These are phyloP conservation scores for Rubus parviflorus DNA, from an alignment of 306 rosid species.

Conservation along the genomic window DNA sequence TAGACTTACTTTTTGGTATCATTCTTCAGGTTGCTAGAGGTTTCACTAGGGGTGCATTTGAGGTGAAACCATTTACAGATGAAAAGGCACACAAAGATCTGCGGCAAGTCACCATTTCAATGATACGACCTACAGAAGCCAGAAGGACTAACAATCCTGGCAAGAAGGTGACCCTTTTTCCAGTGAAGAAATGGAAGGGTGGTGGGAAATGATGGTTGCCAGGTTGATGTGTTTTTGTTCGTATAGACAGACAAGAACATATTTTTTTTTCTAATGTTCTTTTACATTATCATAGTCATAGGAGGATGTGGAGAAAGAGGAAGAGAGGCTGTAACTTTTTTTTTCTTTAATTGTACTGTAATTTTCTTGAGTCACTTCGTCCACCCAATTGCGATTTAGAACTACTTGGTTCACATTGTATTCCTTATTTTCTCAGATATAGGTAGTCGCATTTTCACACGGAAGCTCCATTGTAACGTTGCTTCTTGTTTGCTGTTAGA, in stretches of 20 bases:
- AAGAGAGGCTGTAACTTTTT: not conserved
- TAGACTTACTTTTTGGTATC: not conserved
- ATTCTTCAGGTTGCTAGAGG: conserved; percentile 85
- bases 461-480: no score
- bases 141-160: conserved; percentile 40
- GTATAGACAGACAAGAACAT: conserved; percentile 11
- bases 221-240: not conserved
- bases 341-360: not conserved
- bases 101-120: conserved; percentile 55
- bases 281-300: not conserved
- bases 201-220: conserved; percentile 45
- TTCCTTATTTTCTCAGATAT: no score
- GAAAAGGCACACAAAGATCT: conserved; percentile 52
- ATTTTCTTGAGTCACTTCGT: conserved; percentile 2
- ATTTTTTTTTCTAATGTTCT: not conserved
- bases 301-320: conserved; percentile 13
- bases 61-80: conserved; percentile 63
- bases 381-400: conserved; percentile 17
- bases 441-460: no score
- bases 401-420: conserved; percentile 4
- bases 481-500: not conserved
- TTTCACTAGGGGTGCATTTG: conserved; percentile 83
- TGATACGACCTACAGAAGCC: conserved; percentile 52
- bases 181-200: conserved; percentile 66
- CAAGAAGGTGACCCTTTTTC: conserved; percentile 59